These are phyloP conservation scores for Clitopilus passeckerianus DNA, from an alignment of 768 basidiomycete species.

Conservation along the genomic window DNA sequence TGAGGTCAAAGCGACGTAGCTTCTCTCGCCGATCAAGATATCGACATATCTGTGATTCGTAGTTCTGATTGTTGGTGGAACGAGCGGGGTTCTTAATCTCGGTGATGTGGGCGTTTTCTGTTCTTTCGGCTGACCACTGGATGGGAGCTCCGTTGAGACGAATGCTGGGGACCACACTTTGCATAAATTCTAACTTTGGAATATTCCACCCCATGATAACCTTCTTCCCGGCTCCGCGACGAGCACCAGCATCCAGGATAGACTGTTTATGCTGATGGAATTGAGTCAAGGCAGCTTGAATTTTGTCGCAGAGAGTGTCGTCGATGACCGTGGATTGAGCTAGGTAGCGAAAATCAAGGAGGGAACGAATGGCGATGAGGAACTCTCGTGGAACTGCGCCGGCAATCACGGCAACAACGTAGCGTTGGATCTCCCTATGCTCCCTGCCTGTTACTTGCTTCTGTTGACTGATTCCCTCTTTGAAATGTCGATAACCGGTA, in stretches of 20 bases:
- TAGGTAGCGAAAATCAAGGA: conserved; percentile 9
- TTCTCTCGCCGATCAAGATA: conserved; percentile 26
- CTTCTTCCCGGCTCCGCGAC: conserved; percentile 15
- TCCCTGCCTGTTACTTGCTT: conserved; percentile 20
- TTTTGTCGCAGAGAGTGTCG: conserved; percentile 11
- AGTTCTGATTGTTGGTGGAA: conserved; percentile 25
- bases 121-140: conserved; percentile 30
- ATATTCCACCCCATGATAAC: conserved; percentile 31
- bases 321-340: conserved; percentile 21
- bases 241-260: conserved; percentile 23
- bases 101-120: conserved; percentile 25
- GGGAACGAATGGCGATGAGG: conserved; percentile 5
- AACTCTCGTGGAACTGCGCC: conserved; percentile 5
- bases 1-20: conserved; percentile 22
- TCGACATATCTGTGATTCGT: conserved; percentile 26
- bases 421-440: conserved; percentile 6
- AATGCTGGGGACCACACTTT: conserved; percentile 23
- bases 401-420: conserved; percentile 4
- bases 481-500: conserved; percentile 18
- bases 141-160: conserved; percentile 20
- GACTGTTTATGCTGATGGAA: conserved; percentile 31
- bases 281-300: conserved; percentile 14
- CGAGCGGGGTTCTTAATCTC: conserved; percentile 25
- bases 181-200: conserved; percentile 35
- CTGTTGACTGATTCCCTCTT: conserved; percentile 16